Conservation (phyloP, 441 rosid species). For the Pelargonium fulgidum region DNA sequence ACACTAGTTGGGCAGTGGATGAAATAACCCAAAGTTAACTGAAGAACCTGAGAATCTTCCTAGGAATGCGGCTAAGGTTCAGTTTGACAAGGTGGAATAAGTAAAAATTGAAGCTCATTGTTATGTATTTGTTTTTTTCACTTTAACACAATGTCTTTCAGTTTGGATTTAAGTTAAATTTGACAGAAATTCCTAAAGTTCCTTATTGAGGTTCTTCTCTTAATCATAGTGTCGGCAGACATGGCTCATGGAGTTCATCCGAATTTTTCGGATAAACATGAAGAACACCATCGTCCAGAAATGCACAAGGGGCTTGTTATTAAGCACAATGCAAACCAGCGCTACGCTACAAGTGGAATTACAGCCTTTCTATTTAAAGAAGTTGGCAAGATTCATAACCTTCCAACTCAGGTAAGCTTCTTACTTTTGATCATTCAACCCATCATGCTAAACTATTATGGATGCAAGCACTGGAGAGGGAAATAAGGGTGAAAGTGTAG, state of each 20-base stretch:
- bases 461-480: neutral
- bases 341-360: constrained; percentile 84
- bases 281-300: constrained; percentile 82
- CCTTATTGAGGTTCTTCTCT: constrained; percentile 18
- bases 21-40: neutral
- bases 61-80: neutral
- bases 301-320: constrained; percentile 87
- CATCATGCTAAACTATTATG: neutral
- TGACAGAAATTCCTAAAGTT: constrained; percentile 4
- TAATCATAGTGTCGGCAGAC: constrained; percentile 70
- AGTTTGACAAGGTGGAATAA: neutral
- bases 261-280: constrained; percentile 79
- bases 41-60: neutral
- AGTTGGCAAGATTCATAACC: constrained; percentile 65
- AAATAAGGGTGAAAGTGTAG: neutral
- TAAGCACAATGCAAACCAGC: constrained; percentile 93
- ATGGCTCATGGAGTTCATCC: constrained; percentile 98
- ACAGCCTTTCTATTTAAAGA: constrained; percentile 90
- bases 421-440: neutral
- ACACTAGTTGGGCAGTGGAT: neutral
- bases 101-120: neutral
- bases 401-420: constrained; percentile 75
- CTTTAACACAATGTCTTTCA: neutral
- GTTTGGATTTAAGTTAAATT: neutral
- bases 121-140: neutral